Percentiles rank a stretch among this genome's conserved stretches.
Evolutionary conservation across 2,329 filamentous ascomycete species (phyloP).

Genomic region (Chaetothyriales sp.): DNA sequence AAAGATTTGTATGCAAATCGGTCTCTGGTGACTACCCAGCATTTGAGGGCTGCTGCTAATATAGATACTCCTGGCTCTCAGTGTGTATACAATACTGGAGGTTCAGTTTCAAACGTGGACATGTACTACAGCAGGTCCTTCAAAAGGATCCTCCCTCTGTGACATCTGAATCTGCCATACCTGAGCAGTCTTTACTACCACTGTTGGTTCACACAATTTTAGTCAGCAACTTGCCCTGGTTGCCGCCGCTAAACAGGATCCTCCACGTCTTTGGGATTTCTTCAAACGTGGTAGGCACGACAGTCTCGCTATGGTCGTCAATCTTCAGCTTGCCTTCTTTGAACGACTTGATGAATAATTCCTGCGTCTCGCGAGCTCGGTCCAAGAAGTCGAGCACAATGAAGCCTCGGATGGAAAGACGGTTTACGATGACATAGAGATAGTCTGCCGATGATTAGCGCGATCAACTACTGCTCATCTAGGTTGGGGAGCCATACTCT

Average conservation of each 20-base stretch:
- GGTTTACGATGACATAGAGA: slow-evolving; percentile 37
- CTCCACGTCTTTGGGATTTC: slow-evolving; percentile 41
- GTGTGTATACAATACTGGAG: no score
- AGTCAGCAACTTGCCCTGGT: slow-evolving; percentile 47
- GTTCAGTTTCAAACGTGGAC: no score
- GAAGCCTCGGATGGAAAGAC: slow-evolving; percentile 16
- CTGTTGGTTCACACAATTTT: slow-evolving; percentile 2
- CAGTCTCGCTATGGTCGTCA: slow-evolving; percentile 39
- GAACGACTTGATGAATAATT: slow-evolving; percentile 59
- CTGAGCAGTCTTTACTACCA: no score
- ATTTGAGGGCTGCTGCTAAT: no score
- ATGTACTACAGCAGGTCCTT: no score
- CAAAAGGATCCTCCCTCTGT: no score
- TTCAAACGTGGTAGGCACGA: slow-evolving; percentile 28
- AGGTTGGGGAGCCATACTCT: slow-evolving; percentile 7
- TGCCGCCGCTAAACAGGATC: slow-evolving; percentile 53
- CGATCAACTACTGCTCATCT: neutral
- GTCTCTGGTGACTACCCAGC: no score
- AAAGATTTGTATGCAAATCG: no score
- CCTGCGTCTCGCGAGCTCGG: slow-evolving; percentile 45
- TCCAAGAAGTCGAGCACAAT: slow-evolving; percentile 42
- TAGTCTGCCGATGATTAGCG: slow-evolving; percentile 22
- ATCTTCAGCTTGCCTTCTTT: slow-evolving; percentile 52
- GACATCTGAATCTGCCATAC: no score
- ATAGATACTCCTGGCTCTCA: no score